These are phyloP conservation scores for Ganoderma leucocontextum DNA, from an alignment of 1,284 basidiomycete species.

Conservation along the genomic window DNA sequence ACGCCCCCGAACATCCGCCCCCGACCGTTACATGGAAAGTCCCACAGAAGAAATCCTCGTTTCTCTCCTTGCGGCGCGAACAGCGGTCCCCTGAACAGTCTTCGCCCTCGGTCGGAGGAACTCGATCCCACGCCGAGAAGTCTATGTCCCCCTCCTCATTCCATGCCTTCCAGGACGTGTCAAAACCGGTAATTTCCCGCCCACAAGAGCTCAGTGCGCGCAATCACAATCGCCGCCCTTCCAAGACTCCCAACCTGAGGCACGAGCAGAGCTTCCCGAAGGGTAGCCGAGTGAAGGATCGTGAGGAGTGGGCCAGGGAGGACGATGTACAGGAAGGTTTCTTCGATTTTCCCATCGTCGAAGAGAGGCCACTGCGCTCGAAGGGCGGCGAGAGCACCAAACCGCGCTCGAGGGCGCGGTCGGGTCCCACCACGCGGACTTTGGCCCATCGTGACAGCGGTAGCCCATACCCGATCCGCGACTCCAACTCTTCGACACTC, in stretches of 20 bases:
- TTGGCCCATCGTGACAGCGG: conserved; percentile 48
- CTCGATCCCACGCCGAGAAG: conserved; percentile 35
- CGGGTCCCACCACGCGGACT: conserved; percentile 55
- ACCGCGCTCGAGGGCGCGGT: conserved; percentile 49
- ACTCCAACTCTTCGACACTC: conserved; percentile 67
- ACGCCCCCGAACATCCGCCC: conserved; percentile 29
- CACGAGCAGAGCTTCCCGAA: conserved; percentile 34
- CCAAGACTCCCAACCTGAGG: conserved; percentile 35
- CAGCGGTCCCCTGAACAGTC: conserved; percentile 50
- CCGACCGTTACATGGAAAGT: conserved; percentile 39
- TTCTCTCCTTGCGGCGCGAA: conserved; percentile 61
- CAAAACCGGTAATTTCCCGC: conserved; percentile 36
- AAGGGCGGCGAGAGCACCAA: conserved; percentile 33
- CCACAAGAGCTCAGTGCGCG: conserved; percentile 31
- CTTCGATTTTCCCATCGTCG: conserved; percentile 35
- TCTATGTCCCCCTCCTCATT: conserved; percentile 46
- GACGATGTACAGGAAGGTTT: conserved; percentile 31
- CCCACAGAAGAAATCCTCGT: conserved; percentile 61
- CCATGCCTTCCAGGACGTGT: conserved; percentile 36
- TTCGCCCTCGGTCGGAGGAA: conserved; percentile 30
- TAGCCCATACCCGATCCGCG: conserved; percentile 55
- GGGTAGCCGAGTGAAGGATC: conserved; percentile 29
- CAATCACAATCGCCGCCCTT: conserved; percentile 34
- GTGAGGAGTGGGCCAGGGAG: conserved; percentile 26
- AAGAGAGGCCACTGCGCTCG: conserved; percentile 26